Base-by-base conservation (phyloP, 2,329 filamentous ascomycete species). In the Trichophyton simii region DNA sequence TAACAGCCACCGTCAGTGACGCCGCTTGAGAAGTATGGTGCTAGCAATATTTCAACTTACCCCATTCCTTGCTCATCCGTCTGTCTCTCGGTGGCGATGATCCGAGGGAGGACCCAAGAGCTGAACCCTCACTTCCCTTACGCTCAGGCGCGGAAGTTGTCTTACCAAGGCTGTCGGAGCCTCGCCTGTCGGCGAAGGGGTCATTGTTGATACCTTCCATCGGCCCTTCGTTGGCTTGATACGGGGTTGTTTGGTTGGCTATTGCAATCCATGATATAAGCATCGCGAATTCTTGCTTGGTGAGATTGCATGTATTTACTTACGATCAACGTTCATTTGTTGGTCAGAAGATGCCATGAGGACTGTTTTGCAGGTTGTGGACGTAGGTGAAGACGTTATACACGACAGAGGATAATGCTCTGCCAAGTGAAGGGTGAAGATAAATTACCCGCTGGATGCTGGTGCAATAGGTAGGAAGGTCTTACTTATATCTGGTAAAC, bases 31-130 rank as follows among this genome's bases (percentile, higher is more conserved):
- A 38, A 13, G 25, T 1, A 11, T 11, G 36, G 38, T 42, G 38
- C 3, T 18, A n/a, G 20, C 9, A 20, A 9, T n/a, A 36, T 57
- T 6, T 15, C 20, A 3, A 63, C 67, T 44, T 66, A 71, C 69
- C 69, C 69, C 69, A 71, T 63, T 71, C 69, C 46, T 68, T 68
- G 66, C 73, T 75, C 69, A 69, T 66, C 25, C 73, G 71, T 57
- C 73, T 72, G 62, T 72, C 69, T 15, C 34, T 36, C n/a, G 52
- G 52, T 34, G 52, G 48, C n/a, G 48, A 55, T 9, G 52, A 55
- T n/a, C 28, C 52, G n/a, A 55, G 28, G n/a, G 52, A 55, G 3
- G 52, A 55, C 34, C 52, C 52, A 9, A 55, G 52, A n/a, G 52
- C 52, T 6, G 52, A 55, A 55, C 31, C 52, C 28, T 55, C 15